phyloP scores from a whole-genome alignment of 2,329 filamentous ascomycete species.

The Sphaerulina musiva region DNA sequence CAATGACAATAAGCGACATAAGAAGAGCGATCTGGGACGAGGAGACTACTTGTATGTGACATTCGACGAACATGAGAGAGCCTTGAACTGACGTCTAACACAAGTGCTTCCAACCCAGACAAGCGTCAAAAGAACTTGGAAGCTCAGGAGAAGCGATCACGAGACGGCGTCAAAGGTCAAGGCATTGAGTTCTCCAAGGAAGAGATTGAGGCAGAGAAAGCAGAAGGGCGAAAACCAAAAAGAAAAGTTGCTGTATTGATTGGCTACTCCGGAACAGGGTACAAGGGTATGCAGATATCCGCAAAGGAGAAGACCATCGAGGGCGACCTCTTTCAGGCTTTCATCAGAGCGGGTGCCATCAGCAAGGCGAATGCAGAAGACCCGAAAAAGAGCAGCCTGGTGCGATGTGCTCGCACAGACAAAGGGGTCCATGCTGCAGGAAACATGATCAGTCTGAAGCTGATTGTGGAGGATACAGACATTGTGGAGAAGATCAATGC shows the following conservation, averaged over 20 bases:
- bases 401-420: slow-evolving; percentile 90
- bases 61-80: slow-evolving; percentile 17
- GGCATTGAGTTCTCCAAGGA: slow-evolving; percentile 56
- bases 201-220: slow-evolving; percentile 80
- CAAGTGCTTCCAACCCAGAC: slow-evolving; percentile 40
- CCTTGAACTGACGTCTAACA: slow-evolving; percentile 37
- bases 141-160: slow-evolving; percentile 40
- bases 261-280: slow-evolving; percentile 92
- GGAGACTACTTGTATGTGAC: slow-evolving; percentile 56
- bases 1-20: slow-evolving; percentile 37
- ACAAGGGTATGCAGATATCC: slow-evolving; percentile 89
- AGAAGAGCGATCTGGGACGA: slow-evolving; percentile 62
- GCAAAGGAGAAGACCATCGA: slow-evolving; percentile 77
- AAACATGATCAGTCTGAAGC: slow-evolving; percentile 88
- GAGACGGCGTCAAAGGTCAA: slow-evolving; percentile 39
- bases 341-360: slow-evolving; percentile 85
- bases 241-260: slow-evolving; percentile 93
- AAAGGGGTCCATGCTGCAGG: slow-evolving; percentile 96
- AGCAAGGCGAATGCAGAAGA: slow-evolving; percentile 96
- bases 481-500: slow-evolving; percentile 88
- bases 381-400: slow-evolving; percentile 89
- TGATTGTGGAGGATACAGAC: slow-evolving; percentile 87
- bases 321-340: slow-evolving; percentile 86
- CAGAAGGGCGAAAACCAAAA: slow-evolving; percentile 82
- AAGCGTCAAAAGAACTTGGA: slow-evolving; percentile 40